Evolutionary conservation across 495 filamentous ascomycete genomes (phyloP), one percentile per base, ranked within the genome.

Genomic region (Daldinia childiae): DNA sequence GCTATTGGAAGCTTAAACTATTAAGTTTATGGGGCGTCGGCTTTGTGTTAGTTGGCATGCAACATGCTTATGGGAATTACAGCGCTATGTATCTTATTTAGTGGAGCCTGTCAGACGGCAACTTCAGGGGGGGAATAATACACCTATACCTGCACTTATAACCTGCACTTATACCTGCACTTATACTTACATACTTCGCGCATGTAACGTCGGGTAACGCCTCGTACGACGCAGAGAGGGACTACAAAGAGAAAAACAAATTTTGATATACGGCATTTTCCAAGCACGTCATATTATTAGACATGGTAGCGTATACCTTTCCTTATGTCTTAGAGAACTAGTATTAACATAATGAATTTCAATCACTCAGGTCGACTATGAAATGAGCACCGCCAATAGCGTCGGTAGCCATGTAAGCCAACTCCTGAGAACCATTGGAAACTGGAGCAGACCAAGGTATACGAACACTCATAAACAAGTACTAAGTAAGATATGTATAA

Each of bases 371-470:
- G 68, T 66, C 21, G 62, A 71, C 29, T 65, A 71, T 36, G 62
- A 66, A 62, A 51, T 62, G 24, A 59, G 52, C 39, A 39, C 68
- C 7, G 62, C 50, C 24, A 56, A 55, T n/a, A 38, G 21, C 26
- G 58, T 66, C 17, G 64, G 64, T n/a, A 68, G 64, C 54, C 58
- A 72, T 68, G 55, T 72, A 17, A 68, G 69, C 45, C 69, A 72
- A 24, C 48, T 72, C 8, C 29, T 72, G 12, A 68, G 56, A 26
- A 68, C 64, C 4, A 72, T 72, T 24, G 69, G 69, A 17, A 72
- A 72, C 17, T 72, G 69, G 69, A 68, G 69, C 27, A 59, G 69
- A 41, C 69, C 69, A 21, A 72, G 64, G 64, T 72, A 56, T 0
- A 30, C 5, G 6, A 8, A 55, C 43, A 48, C 9, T 48, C 43